Conservation (phyloP, 805 yeast species). For the Myxozyma melibiosi region DNA sequence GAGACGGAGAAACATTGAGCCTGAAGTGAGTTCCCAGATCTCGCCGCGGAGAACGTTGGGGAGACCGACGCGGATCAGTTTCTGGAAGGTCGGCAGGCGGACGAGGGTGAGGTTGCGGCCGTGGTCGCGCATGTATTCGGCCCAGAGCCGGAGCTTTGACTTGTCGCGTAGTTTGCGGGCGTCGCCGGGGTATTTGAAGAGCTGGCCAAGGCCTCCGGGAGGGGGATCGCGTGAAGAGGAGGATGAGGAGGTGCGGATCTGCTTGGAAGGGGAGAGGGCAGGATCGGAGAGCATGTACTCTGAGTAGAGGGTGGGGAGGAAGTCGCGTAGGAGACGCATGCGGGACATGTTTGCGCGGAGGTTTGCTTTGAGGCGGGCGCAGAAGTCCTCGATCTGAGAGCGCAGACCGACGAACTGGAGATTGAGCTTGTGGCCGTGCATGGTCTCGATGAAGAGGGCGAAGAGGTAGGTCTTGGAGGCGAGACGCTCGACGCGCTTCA, state of each 20-base stretch:
- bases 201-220: slow-evolving; percentile 88
- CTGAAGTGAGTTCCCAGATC: slow-evolving; percentile 90
- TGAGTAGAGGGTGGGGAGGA: slow-evolving; percentile 75
- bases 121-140: slow-evolving; percentile 78
- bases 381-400: slow-evolving; percentile 78
- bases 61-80: slow-evolving; percentile 83
- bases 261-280: slow-evolving; percentile 5
- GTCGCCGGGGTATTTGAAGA: slow-evolving; percentile 88
- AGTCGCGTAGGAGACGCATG: slow-evolving; percentile 63
- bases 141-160: slow-evolving; percentile 89
- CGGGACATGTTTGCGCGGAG: slow-evolving; percentile 64
- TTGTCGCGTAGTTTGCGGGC: slow-evolving; percentile 75
- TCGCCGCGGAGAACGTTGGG: slow-evolving; percentile 97
- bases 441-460: slow-evolving; percentile 71
- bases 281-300: slow-evolving; percentile 65
- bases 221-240: slow-evolving; percentile 47
- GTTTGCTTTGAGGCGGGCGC: slow-evolving; percentile 62
- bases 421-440: slow-evolving; percentile 62
- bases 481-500: slow-evolving; percentile 82
- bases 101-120: slow-evolving; percentile 83
- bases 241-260: no score
- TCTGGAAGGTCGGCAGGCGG: slow-evolving; percentile 74
- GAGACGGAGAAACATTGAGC: slow-evolving; percentile 75
- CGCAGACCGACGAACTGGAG: slow-evolving; percentile 78
- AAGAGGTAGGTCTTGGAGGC: slow-evolving; percentile 76